These are phyloP conservation scores for Xanthoconium purpureum DNA, from an alignment of 768 basidiomycete species.

Conservation along the genomic window DNA sequence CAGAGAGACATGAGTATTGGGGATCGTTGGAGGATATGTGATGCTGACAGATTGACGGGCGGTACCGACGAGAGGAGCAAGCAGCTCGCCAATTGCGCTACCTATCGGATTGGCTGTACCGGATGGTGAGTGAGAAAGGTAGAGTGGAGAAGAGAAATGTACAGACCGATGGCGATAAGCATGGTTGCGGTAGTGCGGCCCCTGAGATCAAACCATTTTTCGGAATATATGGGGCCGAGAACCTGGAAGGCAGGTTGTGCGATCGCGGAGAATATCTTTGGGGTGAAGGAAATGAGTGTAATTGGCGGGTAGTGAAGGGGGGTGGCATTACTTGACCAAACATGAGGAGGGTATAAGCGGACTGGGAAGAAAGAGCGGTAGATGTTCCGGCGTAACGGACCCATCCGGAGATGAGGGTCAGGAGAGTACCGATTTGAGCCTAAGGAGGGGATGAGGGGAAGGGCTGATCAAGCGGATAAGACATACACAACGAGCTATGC, in stretches of 20 bases:
- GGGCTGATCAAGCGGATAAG: not conserved
- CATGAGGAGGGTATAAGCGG: conserved; percentile 65
- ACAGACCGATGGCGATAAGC: conserved; percentile 46
- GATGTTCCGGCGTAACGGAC: conserved; percentile 71
- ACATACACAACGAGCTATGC: conserved; percentile 62
- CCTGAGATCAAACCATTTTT: conserved; percentile 77
- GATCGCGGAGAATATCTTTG: conserved; percentile 58
- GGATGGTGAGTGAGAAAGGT: not conserved
- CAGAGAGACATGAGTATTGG: not conserved
- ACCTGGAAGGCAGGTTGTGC: conserved; percentile 76
- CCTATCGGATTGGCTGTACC: conserved; percentile 68
- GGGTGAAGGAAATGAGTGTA: not conserved
- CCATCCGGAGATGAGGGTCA: conserved; percentile 67
- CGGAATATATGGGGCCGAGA: conserved; percentile 76
- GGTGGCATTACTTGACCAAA: conserved; percentile 56
- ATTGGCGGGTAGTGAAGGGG: not conserved
- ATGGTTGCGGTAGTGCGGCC: conserved; percentile 79
- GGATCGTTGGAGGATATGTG: no score
- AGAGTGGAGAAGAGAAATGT: not conserved
- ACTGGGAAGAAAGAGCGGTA: conserved; percentile 44
- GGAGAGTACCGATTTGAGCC: conserved; percentile 58
- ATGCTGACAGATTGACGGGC: conserved; percentile 56
- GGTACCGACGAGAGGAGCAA: conserved; percentile 59
- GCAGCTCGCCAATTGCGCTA: conserved; percentile 66
- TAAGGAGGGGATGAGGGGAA: conserved; percentile 25